Evolutionary conservation across 805 yeast genomes (phyloP).

Genomic region (Saccharomycopsis guyanensis): DNA sequence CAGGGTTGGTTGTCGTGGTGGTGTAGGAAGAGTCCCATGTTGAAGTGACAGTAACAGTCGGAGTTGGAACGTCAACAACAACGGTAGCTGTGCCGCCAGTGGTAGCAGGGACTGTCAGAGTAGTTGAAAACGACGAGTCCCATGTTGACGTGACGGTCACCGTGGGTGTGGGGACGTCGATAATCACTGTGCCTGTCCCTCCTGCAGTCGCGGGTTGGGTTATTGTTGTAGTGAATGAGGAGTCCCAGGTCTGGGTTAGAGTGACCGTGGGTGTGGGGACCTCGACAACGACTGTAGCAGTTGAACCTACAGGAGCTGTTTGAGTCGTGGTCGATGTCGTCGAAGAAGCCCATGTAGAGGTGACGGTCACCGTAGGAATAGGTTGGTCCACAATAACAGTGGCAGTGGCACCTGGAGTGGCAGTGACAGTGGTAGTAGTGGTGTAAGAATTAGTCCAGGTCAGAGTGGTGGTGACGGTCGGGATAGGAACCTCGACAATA

Average conservation of each 20-base stretch:
- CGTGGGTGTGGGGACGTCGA: neutral
- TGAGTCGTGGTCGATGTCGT: neutral
- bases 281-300: neutral
- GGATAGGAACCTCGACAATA: neutral
- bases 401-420: neutral
- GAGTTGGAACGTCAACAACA: neutral
- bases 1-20: neutral
- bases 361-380: neutral
- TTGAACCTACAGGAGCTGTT: neutral
- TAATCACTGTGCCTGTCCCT: neutral
- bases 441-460: neutral
- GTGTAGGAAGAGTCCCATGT: neutral
- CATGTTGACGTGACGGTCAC: conserved; percentile 1
- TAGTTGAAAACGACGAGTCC: neutral
- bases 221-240: neutral
- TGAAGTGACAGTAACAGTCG: neutral
- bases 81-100: neutral
- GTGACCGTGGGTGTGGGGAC: neutral
- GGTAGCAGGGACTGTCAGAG: neutral
- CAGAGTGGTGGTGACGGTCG: neutral
- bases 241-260: neutral
- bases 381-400: neutral
- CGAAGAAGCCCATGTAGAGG: neutral
- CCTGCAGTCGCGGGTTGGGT: neutral
- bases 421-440: neutral